Evolutionary conservation across 306 rosid species (phyloP).

Genomic region (Coriaria nepalensis): DNA sequence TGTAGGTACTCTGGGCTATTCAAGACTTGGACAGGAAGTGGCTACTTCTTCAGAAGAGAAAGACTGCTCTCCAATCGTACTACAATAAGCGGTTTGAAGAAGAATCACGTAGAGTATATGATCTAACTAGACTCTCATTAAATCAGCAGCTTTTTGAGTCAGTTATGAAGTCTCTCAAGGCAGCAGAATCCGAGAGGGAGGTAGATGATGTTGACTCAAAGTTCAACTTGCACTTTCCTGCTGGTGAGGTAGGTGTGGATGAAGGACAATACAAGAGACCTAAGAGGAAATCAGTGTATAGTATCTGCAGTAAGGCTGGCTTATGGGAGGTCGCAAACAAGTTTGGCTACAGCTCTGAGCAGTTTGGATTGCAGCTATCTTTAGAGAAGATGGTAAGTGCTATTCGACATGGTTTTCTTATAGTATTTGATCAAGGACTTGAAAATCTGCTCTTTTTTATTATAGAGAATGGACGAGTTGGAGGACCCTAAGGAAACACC

Average conservation of each 20-base stretch:
- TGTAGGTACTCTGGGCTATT: conserved; percentile 84
- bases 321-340: conserved; percentile 92
- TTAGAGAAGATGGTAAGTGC: conserved; percentile 50
- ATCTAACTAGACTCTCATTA: conserved; percentile 59
- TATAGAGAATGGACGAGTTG: conserved; percentile 66
- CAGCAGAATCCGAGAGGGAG: conserved; percentile 93
- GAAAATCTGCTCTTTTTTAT: conserved; percentile 1
- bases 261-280: conserved; percentile 97
- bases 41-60: conserved; percentile 88
- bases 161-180: conserved; percentile 70
- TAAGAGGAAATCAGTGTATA: conserved; percentile 67
- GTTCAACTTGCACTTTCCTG: conserved; percentile 92
- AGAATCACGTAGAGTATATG: conserved; percentile 66
- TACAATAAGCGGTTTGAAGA: conserved; percentile 74
- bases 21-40: conserved; percentile 89
- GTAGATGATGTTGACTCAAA: conserved; percentile 96
- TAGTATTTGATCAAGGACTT: conserved; percentile 2
- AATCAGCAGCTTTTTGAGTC: conserved; percentile 78
- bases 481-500: conserved; percentile 97
- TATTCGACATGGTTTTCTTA: conserved; percentile 10
- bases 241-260: conserved; percentile 87
- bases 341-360: conserved; percentile 95
- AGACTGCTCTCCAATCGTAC: conserved; percentile 69
- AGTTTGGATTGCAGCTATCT: conserved; percentile 76
- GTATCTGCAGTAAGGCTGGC: conserved; percentile 74